Evolutionary conservation across 768 basidiomycete species (phyloP), one percentile per base, ranked within the genome.

Genomic region (Sutorius australiensis): DNA sequence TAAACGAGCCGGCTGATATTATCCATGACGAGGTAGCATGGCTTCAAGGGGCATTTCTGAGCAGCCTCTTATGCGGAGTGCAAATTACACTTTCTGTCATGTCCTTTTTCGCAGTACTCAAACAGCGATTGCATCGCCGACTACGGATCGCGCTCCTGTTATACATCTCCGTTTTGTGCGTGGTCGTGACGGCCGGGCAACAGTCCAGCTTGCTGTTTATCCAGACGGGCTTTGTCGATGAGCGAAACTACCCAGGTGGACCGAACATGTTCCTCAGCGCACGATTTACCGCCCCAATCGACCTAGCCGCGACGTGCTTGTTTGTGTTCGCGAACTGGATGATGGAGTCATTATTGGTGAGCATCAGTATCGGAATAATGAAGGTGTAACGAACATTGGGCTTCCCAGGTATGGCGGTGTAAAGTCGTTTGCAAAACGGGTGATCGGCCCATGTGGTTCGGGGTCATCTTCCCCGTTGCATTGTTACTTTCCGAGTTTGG

Each of bases 331-430:
- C 54, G 3, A 61, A 54, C 24, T 62, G 61, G 61, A 57, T 62
- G 61, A 62, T 63, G 50, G 61, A 62, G 28, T 46, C 54, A 1
- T 41, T 62, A 27, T 16, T 62, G 52, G 61, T 62, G 41, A 63
- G 58, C 56, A 19, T 46, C 48, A 32, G 10, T 8, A 9, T 34
- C 40, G 39, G 32, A 7, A 5, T 2, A 17, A 27, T 5, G 13
- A 17, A 36, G 32, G 31, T 17, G 17, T 38, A n/a, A 24, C 53
- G 43, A 49, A 0, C 39, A 33, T 44, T 51, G 24, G 43, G 32
- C 17, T n/a, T 50, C n/a, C 27, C 45, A 63, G 61, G 61, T 62
- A 11, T 62, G 61, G 61, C 54, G 61, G 9, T 63, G 61, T 57
- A 54, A 50, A 33, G 58, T 62, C 12, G 48, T 62, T 13, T 62